Conservation (phyloP, 1,284 basidiomycete species). For the Microstroma glucosiphilum region DNA sequence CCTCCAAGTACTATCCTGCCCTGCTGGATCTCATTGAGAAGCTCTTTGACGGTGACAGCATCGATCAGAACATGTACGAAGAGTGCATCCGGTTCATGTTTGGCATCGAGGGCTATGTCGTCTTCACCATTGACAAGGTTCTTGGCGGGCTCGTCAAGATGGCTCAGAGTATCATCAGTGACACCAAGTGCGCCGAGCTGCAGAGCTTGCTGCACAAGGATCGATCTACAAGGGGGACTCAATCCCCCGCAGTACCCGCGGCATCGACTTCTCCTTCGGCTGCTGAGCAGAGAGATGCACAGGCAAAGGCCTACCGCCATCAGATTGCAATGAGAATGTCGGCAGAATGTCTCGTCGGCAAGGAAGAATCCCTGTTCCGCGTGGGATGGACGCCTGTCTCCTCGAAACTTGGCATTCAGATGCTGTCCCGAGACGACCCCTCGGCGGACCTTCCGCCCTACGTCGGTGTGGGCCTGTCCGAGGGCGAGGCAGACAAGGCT, state of each 20-base stretch:
- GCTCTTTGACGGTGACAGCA: slow-evolving; percentile 74
- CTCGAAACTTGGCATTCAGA: slow-evolving; percentile 71
- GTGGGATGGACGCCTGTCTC: slow-evolving; percentile 72
- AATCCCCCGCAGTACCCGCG: background rate
- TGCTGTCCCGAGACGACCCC: slow-evolving; percentile 78
- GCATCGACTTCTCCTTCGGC: background rate
- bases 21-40: slow-evolving; percentile 86
- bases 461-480: slow-evolving; percentile 55
- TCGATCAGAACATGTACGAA: slow-evolving; percentile 64
- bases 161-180: slow-evolving; percentile 68
- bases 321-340: slow-evolving; percentile 76
- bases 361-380: slow-evolving; percentile 85
- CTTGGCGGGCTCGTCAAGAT: slow-evolving; percentile 57
- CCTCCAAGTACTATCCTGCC: slow-evolving; percentile 69
- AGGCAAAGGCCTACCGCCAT: slow-evolving; percentile 63
- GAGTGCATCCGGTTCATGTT: slow-evolving; percentile 96
- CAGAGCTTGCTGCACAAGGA: slow-evolving; percentile 73
- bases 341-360: slow-evolving; percentile 73
- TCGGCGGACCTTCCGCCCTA: slow-evolving; percentile 4
- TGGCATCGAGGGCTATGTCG: slow-evolving; percentile 83
- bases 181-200: slow-evolving; percentile 76
- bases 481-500: slow-evolving; percentile 65
- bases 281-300: background rate
- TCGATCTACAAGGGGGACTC: slow-evolving; percentile 48
- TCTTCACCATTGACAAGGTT: slow-evolving; percentile 90